Evolutionary conservation across 495 filamentous ascomycete genomes (phyloP).

Genomic region (Neurospora cerealis): DNA sequence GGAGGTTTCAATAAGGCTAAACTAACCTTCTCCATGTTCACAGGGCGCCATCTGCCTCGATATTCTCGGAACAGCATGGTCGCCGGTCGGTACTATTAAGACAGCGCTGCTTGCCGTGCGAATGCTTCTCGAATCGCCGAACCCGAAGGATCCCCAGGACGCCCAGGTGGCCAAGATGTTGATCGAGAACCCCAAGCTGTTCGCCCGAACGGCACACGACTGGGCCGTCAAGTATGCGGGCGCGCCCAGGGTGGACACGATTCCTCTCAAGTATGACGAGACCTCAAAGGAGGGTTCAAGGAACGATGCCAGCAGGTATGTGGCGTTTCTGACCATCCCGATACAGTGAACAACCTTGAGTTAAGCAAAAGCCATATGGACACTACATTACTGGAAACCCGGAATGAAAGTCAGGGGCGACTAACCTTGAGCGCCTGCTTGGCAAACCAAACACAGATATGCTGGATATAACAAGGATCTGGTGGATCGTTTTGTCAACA

Average conservation of each 20-base stretch:
- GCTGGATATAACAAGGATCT: slow-evolving; percentile 81
- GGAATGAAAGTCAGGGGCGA: background rate
- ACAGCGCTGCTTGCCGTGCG: slow-evolving; percentile 88
- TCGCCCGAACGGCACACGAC: slow-evolving; percentile 73
- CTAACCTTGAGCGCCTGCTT: background rate
- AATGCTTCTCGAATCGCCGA: slow-evolving; percentile 83
- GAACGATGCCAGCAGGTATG: slow-evolving; percentile 31
- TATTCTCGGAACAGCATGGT: slow-evolving; percentile 83
- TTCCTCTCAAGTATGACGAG: slow-evolving; percentile 9
- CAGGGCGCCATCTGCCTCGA: slow-evolving; percentile 97
- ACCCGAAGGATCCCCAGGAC: slow-evolving; percentile 95
- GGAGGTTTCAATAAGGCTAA: background rate
- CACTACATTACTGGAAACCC: background rate
- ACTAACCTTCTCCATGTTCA: background rate
- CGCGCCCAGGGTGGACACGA: slow-evolving; percentile 46
- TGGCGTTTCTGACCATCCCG: background rate
- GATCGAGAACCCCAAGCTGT: slow-evolving; percentile 64
- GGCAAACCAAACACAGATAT: slow-evolving; percentile 44
- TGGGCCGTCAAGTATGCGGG: slow-evolving; percentile 82
- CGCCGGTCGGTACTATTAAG: slow-evolving; percentile 91
- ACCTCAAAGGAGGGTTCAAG: slow-evolving; percentile 5
- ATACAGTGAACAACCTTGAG: background rate
- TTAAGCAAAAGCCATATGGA: background rate
- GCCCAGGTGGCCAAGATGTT: slow-evolving; percentile 93
- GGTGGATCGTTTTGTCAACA: slow-evolving; percentile 78